A percentile compares a stretch with the other conserved stretches of the same genome.
These are phyloP conservation scores for Lactarius sanguifluus DNA, from an alignment of 768 basidiomycete genomes.

Conservation along the genomic window DNA sequence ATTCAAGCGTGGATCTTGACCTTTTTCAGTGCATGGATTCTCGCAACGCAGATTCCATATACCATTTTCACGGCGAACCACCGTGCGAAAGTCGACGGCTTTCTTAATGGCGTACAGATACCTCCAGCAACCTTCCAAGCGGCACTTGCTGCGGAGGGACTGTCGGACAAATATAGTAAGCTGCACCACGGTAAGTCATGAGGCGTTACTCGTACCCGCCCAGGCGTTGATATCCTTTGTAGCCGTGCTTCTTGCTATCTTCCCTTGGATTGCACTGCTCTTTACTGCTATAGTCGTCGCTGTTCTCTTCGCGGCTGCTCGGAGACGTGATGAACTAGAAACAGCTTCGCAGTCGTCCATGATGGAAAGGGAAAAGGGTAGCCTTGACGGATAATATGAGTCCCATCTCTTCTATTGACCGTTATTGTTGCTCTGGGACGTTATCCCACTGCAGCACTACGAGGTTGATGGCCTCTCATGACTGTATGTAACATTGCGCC, in stretches of 20 bases:
- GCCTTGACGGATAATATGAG: neutral
- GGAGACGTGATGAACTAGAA: neutral
- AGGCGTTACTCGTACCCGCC: neutral
- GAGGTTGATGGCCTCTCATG: neutral
- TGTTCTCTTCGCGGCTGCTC: constrained; percentile 18
- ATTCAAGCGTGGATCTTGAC: constrained; percentile 41
- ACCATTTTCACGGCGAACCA: constrained; percentile 48
- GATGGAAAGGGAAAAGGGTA: neutral
- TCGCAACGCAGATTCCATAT: constrained; percentile 50
- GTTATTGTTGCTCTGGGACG: neutral
- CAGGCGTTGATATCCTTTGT: neutral
- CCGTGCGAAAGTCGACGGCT: constrained; percentile 46
- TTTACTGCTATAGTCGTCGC: neutral
- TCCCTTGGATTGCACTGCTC: constrained; percentile 24
- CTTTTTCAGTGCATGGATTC: constrained; percentile 47
- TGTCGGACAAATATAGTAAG: constrained; percentile 16
- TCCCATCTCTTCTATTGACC: neutral
- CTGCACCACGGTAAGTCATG: constrained; percentile 15
- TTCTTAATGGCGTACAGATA: constrained; percentile 40
- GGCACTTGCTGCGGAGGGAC: constrained; percentile 25
- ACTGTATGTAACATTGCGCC: neutral
- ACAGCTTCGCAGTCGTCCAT: neutral
- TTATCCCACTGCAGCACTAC: neutral
- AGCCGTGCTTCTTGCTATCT: constrained; percentile 24
- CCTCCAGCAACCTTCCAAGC: constrained; percentile 40